A percentile compares a stretch with the other conserved stretches of the same genome.
These are phyloP conservation scores for Apiospora phragmitis DNA, from an alignment of 2,329 filamentous ascomycete species.

Conservation along the genomic window DNA sequence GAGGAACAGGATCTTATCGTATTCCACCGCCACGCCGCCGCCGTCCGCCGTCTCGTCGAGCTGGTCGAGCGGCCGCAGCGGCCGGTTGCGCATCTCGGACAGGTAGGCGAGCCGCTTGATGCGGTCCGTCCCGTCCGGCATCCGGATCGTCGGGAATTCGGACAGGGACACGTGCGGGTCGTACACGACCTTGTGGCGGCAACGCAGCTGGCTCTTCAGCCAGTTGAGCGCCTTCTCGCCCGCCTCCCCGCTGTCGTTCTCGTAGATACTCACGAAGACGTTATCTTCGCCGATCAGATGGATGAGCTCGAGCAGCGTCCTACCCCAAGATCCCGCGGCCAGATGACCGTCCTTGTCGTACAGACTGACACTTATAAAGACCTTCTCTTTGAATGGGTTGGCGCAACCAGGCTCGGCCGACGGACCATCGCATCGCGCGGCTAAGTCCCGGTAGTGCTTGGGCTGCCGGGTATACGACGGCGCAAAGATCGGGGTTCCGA, in stretches of 20 bases:
- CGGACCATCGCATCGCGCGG: conserved; percentile 30
- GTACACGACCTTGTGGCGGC: conserved; percentile 54
- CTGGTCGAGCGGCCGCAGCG: conserved; percentile 61
- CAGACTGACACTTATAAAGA: conserved; percentile 74
- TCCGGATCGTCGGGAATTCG: conserved; percentile 57
- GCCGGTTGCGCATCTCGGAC: conserved; percentile 71
- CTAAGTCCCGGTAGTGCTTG: conserved; percentile 37
- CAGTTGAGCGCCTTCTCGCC: conserved; percentile 54
- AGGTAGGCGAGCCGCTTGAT: conserved; percentile 74
- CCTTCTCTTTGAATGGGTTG: conserved; percentile 54
- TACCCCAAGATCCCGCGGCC: conserved; percentile 64
- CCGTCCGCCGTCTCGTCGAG: conserved; percentile 34
- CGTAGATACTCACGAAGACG: conserved; percentile 72
- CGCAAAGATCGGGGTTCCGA: conserved; percentile 38
- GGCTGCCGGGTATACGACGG: conserved; percentile 44
- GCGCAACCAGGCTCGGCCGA: conserved; percentile 34
- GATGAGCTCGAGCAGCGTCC: conserved; percentile 60
- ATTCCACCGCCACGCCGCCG: conserved; percentile 38
- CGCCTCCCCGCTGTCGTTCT: conserved; percentile 64
- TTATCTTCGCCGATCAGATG: conserved; percentile 67
- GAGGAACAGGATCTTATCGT: conserved; percentile 60
- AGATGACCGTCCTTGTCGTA: conserved; percentile 64
- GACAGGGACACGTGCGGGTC: conserved; percentile 59
- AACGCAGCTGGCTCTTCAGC: conserved; percentile 49
- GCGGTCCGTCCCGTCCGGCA: conserved; percentile 63